Evolutionary conservation across 1,139 yeast species (phyloP), one percentile per base, ranked within the genome.

Genomic region (Dujonia santamariae): DNA sequence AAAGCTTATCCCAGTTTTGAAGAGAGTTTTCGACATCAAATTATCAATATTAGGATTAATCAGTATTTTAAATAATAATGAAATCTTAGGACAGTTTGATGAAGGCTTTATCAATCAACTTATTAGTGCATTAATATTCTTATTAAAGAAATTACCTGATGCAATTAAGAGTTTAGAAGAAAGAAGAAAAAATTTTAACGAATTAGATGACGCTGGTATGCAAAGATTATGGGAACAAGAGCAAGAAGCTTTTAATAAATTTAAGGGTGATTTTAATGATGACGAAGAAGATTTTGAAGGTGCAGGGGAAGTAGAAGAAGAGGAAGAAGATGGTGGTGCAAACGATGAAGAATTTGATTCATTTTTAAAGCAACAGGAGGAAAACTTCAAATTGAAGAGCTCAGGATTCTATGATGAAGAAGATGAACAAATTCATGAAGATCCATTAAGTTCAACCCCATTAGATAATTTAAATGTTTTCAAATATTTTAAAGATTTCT

Each of bases 11-110:
- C 75, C 81, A 3, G 62, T 65, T 28, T 70, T 84, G 45, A 67
- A 72, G n/a, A 67, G 96, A 41, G 95, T 87, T 3, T 85, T 75
- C 48, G 97, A 90, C 58, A 70, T 87, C 56, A 88, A 88, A 56
- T 60, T 92, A 28, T 76, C 86, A 1, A 65, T 78, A 3, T 59
- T 90, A 44, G 94, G 95, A 1, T 55, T 85, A 26, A 57, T 90
- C 34, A 69, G 76, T 21, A 46, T 82, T n/a, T 45, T 73, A 9
- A 59, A 50, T 40, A 51, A 58, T 37, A 53, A 53, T 33, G 54
- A 54, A 21, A 47, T 50, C 27, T 43, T 46, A 19, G 40, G 39
- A n/a, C 46, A 40, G 19, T 48, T 57, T 34, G 47, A 47, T 3
- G 41, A 40, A 2, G 38, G 48, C 7, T 28, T 19, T 17, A 37